phyloP scores from a whole-genome alignment of 129 eudicot genomes.

The Centaurea solstitialis region DNA sequence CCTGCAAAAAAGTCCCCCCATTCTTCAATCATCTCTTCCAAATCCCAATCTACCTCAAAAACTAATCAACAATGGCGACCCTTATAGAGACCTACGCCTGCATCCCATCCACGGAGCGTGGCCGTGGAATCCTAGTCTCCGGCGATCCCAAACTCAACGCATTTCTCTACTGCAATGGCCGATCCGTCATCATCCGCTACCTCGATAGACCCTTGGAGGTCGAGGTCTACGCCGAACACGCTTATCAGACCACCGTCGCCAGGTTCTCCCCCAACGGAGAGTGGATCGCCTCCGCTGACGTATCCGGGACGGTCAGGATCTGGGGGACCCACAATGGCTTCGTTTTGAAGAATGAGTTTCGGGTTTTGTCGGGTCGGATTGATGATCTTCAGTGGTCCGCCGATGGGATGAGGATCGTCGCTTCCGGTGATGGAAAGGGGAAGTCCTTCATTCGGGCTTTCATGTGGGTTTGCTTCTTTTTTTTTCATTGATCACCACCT shows the following conservation, averaged over 20 bases:
- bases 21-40: conserved; percentile 16
- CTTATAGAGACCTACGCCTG: conserved; percentile 84
- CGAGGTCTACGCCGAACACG: conserved; percentile 81
- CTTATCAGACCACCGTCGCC: conserved; percentile 89
- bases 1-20: conserved; percentile 25
- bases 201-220: conserved; percentile 78
- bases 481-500: conserved; percentile 3
- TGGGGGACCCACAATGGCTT: conserved; percentile 87
- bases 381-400: conserved; percentile 95
- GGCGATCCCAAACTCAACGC: conserved; percentile 83
- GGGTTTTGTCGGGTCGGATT: conserved; percentile 85
- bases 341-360: conserved; percentile 84
- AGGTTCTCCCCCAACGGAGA: conserved; percentile 92
- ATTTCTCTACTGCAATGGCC: conserved; percentile 77
- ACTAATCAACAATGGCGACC: conserved; percentile 37
- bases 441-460: conserved; percentile 85
- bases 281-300: conserved; percentile 98
- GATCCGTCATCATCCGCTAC: conserved; percentile 75
- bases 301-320: conserved; percentile 85
- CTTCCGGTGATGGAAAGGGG: conserved; percentile 93
- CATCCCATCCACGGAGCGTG: conserved; percentile 92
- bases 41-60: not conserved
- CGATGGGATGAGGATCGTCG: conserved; percentile 92
- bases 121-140: conserved; percentile 85
- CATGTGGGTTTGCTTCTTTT: conserved; percentile 66